Conservation (phyloP, 202 grass and related monocot genomes). For the Sporobolus alterniflorus region DNA sequence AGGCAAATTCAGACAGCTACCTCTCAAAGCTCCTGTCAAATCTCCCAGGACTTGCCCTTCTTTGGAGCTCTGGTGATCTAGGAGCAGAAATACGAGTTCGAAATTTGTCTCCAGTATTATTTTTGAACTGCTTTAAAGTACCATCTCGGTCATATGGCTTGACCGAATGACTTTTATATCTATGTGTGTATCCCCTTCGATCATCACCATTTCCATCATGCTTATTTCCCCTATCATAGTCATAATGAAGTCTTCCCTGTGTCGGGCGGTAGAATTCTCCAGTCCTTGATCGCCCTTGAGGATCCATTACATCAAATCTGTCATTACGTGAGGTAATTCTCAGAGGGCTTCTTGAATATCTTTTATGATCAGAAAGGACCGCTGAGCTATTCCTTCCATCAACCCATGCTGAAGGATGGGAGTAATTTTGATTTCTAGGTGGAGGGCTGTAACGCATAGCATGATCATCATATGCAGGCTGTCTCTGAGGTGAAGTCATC, state of each 20-base stretch:
- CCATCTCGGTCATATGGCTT: constrained; percentile 60
- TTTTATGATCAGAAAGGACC: constrained; percentile 56
- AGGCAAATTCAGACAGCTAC: constrained; percentile 50
- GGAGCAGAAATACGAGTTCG: constrained; percentile 47
- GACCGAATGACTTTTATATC: constrained; percentile 52
- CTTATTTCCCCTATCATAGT: constrained; percentile 58
- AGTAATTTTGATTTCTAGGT: constrained; percentile 50
- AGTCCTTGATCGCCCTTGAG: constrained; percentile 49
- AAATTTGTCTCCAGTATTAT: constrained; percentile 55
- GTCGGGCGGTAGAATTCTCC: constrained; percentile 55
- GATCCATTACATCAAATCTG: constrained; percentile 65
- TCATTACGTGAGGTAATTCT: constrained; percentile 51
- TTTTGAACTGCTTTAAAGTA: constrained; percentile 47
- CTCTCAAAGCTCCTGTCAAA: constrained; percentile 59
- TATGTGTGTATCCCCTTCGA: constrained; percentile 46
- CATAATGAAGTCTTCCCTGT: constrained; percentile 55
- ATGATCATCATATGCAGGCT: constrained; percentile 66
- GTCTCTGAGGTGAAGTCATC: constrained; percentile 64
- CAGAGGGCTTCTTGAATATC: constrained; percentile 47
- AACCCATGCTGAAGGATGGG: constrained; percentile 70
- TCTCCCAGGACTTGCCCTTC: constrained; percentile 56
- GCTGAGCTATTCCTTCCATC: constrained; percentile 69
- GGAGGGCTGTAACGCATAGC: constrained; percentile 46
- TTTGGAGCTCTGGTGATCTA: constrained; percentile 57
- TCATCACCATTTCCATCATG: constrained; percentile 43